Percentiles rank a stretch among this genome's conserved stretches.
Conservation (phyloP, 129 eudicot species). For the Flaveria linearis region DNA sequence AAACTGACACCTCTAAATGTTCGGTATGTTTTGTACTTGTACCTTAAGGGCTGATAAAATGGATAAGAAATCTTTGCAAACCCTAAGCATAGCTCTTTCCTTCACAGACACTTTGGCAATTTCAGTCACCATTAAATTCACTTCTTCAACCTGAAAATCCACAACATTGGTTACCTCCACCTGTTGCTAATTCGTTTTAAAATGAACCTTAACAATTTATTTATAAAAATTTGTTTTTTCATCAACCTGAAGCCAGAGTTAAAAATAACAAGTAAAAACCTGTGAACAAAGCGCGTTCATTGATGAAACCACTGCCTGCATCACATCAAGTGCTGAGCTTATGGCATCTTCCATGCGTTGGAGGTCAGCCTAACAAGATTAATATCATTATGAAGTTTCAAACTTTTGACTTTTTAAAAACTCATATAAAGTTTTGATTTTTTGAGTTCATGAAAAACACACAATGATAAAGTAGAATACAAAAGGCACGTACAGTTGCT, state of each 20-base stretch:
- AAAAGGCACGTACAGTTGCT: conserved; percentile 64
- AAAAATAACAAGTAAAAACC: conserved; percentile 38
- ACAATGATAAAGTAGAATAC: conserved; percentile 9
- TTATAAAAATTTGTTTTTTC: neutral
- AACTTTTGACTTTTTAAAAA: neutral
- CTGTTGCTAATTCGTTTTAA: neutral
- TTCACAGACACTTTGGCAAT: conserved; percentile 63
- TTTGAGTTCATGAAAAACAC: conserved; percentile 11
- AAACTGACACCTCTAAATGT: neutral
- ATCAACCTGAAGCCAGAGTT: conserved; percentile 6
- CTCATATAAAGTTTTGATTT: neutral
- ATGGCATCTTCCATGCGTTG: conserved; percentile 84
- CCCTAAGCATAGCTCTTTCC: conserved; percentile 64
- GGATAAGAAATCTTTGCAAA: conserved; percentile 72
- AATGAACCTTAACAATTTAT: conserved; percentile 3
- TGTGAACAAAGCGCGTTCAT: conserved; percentile 52
- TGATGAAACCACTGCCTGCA: conserved; percentile 76
- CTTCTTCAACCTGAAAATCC: conserved; percentile 68
- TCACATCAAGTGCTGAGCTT: conserved; percentile 74
- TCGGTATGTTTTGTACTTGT: neutral
- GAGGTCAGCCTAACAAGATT: conserved; percentile 61
- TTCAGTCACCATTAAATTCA: conserved; percentile 60
- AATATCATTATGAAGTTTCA: neutral
- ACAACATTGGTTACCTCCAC: conserved; percentile 16
- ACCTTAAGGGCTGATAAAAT: conserved; percentile 79